phyloP scores from a whole-genome alignment of 2,329 filamentous ascomycete species.

The Lasiodiplodia sp. region DNA sequence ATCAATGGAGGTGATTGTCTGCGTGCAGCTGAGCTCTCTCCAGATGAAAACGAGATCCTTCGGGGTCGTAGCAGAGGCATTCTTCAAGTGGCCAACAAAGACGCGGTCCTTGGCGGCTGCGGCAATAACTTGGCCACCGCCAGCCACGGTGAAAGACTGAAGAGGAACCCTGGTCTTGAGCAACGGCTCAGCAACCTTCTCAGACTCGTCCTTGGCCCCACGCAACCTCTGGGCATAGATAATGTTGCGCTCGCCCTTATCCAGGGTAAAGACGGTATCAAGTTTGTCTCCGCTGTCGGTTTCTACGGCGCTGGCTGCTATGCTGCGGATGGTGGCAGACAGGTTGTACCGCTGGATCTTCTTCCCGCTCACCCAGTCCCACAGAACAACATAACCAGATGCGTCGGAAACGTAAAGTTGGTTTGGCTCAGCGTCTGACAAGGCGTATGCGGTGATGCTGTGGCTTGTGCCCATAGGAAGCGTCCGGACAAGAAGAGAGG shows the following conservation, averaged over 20 bases:
- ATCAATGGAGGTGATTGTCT: constrained; percentile 60
- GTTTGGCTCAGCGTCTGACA: constrained; percentile 60
- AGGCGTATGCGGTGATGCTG: constrained; percentile 58
- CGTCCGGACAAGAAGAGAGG: constrained; percentile 79
- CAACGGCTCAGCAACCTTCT: constrained; percentile 31
- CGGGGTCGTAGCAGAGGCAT: constrained; percentile 42
- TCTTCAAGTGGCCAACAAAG: constrained; percentile 64
- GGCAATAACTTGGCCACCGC: constrained; percentile 66
- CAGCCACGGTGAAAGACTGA: constrained; percentile 53
- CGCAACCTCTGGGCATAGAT: constrained; percentile 29
- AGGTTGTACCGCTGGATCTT: constrained; percentile 55
- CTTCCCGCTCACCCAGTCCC: constrained; percentile 63
- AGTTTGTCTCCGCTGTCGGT: constrained; percentile 33
- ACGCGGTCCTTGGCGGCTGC: constrained; percentile 63
- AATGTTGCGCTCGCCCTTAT: constrained; percentile 41
- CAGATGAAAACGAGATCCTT: constrained; percentile 58
- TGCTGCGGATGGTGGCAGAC: constrained; percentile 44
- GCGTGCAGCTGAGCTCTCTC: constrained; percentile 63
- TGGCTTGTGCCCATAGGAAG: constrained; percentile 64
- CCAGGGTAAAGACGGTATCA: constrained; percentile 50
- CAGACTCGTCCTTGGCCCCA: constrained; percentile 23
- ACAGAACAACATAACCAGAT: constrained; percentile 60
- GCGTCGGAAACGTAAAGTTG: constrained; percentile 62
- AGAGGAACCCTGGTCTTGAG: constrained; percentile 49
- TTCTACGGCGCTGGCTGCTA: constrained; percentile 42